Conservation (phyloP, 805 yeast genomes). For the Wickerhamiella lipophila region DNA sequence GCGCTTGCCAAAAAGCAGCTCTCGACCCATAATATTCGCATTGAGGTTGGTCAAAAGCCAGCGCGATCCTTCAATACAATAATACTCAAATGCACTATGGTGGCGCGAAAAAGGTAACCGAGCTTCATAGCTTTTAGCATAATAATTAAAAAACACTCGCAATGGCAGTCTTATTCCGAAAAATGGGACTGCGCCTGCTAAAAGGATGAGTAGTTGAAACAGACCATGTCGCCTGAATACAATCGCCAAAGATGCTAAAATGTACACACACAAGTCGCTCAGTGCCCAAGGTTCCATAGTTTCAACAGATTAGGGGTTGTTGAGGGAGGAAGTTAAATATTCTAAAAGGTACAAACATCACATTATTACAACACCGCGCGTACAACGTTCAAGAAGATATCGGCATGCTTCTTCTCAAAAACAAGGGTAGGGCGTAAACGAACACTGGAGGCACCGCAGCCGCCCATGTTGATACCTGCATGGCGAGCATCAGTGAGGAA, state of each 20-base stretch:
- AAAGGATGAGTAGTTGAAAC: neutral
- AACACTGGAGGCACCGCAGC: conserved; percentile 67
- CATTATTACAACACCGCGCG: conserved; percentile 26
- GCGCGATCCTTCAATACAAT: conserved; percentile 17
- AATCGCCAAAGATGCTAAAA: neutral
- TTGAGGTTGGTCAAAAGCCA: conserved; percentile 22
- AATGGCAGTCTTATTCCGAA: conserved; percentile 21
- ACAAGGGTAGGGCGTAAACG: conserved; percentile 71
- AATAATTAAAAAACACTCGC: conserved; percentile 18
- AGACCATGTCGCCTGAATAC: conserved; percentile 5
- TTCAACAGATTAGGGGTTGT: neutral
- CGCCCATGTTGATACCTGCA: conserved; percentile 69
- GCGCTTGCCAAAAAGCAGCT: conserved; percentile 20
- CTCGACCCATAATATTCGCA: conserved; percentile 17
- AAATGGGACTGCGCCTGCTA: conserved; percentile 10
- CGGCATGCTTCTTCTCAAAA: conserved; percentile 72
- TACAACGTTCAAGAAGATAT: conserved; percentile 40
- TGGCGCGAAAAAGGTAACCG: conserved; percentile 20
- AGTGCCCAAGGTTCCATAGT: conserved; percentile 20
- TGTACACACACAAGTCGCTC: conserved; percentile 13
- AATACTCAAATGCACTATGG: conserved; percentile 21
- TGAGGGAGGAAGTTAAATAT: neutral
- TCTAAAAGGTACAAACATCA: neutral
- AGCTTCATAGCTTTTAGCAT: conserved; percentile 21
- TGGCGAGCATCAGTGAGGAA: conserved; percentile 48